Conservation (phyloP, 2,329 filamentous ascomycete species). For the Capronia epimyces region DNA sequence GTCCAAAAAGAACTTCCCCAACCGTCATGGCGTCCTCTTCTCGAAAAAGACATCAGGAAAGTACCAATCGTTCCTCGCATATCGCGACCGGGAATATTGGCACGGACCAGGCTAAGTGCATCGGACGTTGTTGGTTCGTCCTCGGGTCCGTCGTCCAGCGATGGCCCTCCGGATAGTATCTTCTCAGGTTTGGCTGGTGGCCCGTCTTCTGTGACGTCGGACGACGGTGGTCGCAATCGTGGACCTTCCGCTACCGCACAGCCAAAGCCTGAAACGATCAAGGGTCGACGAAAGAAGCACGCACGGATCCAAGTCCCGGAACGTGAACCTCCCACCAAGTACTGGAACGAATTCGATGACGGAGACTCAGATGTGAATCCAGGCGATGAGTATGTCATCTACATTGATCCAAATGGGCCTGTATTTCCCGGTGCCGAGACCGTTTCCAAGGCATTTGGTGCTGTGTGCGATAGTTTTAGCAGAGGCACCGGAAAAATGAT, state of each 20-base stretch:
- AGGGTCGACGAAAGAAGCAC: slow-evolving; percentile 17
- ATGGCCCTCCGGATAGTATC: slow-evolving; percentile 28
- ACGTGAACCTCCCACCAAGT: slow-evolving; percentile 36
- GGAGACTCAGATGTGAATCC: slow-evolving; percentile 58
- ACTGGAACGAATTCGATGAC: slow-evolving; percentile 86
- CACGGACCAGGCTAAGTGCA: slow-evolving; percentile 6
- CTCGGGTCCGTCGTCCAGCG: slow-evolving; percentile 31
- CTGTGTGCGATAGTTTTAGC: slow-evolving; percentile 49
- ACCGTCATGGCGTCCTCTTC: slow-evolving; percentile 46
- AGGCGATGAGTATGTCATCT: slow-evolving; percentile 64
- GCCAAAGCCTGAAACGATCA: not conserved
- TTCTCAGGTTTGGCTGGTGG: slow-evolving; percentile 26
- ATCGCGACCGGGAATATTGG: slow-evolving; percentile 3
- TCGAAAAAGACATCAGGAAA: slow-evolving; percentile 50
- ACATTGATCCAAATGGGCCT: slow-evolving; percentile 63
- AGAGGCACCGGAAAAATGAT: slow-evolving; percentile 38
- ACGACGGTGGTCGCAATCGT: slow-evolving; percentile 13
- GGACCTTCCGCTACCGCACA: not conserved
- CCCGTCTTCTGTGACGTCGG: slow-evolving; percentile 32
- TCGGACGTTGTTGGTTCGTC: slow-evolving; percentile 18
- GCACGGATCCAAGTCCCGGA: slow-evolving; percentile 24
- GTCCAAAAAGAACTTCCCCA: slow-evolving; percentile 43
- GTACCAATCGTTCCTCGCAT: slow-evolving; percentile 35
- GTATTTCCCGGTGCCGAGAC: slow-evolving; percentile 60
- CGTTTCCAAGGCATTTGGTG: slow-evolving; percentile 49